A percentile compares a stretch with the other conserved stretches of the same genome.
Conservation (phyloP, 129 eudicot species). For the Logfia minima region DNA sequence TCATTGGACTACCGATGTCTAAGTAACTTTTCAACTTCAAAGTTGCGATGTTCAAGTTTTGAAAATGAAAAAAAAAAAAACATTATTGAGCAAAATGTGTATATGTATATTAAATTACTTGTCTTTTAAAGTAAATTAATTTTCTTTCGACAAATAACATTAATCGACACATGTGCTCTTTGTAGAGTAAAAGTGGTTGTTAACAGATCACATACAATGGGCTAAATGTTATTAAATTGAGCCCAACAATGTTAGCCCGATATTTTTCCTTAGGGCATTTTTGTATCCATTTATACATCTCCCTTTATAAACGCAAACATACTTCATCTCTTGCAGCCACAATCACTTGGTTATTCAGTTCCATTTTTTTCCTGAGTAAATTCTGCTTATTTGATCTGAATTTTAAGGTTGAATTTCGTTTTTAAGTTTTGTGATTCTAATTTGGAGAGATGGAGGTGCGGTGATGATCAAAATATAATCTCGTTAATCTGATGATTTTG, state of each 20-base stretch:
- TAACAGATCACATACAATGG: background rate
- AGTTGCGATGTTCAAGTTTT: too few relatives aligned
- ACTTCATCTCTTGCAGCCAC: background rate
- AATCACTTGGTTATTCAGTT: background rate
- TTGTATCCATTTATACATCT: background rate
- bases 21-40: too few relatives aligned
- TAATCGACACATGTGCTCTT: too few relatives aligned
- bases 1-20: too few relatives aligned
- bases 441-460: conserved; percentile 15
- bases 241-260: conserved; percentile 7
- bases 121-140: too few relatives aligned
- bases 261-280: background rate
- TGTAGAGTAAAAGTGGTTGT: too few relatives aligned
- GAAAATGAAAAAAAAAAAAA: too few relatives aligned
- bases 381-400: background rate
- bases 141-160: too few relatives aligned
- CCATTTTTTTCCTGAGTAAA: background rate
- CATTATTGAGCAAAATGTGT: too few relatives aligned
- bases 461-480: conserved; percentile 34
- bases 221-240: background rate
- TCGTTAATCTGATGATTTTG: conserved; percentile 39
- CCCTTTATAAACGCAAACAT: conserved; percentile 4
- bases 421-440: background rate
- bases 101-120: too few relatives aligned
- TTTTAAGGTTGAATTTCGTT: background rate